Conservation (phyloP, 208 protist species). For the Tritrichomonas musculus region DNA sequence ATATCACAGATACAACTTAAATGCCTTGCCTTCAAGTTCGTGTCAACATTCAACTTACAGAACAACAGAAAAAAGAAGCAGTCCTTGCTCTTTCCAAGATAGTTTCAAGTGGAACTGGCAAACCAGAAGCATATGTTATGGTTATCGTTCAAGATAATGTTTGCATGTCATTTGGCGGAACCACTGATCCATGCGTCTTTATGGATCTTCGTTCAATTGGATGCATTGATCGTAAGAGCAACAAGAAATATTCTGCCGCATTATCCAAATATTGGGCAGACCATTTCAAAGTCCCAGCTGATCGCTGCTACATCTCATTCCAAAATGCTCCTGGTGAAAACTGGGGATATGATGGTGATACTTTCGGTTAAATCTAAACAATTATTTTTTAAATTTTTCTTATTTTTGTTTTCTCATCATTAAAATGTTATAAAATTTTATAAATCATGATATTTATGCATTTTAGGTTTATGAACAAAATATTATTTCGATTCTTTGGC, state of each 20-base stretch:
- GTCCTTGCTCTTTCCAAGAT: not conserved
- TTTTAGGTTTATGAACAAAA: too few species aligned
- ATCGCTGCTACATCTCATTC: not conserved
- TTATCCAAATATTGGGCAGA: not conserved
- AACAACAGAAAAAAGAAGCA: not conserved
- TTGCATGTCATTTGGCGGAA: not conserved
- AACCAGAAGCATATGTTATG: not conserved
- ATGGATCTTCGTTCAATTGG: not conserved
- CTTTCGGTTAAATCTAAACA: not conserved
- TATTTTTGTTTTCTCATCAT: too few species aligned
- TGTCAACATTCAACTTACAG: not conserved
- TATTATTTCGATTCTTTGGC: too few species aligned
- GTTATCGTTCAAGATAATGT: not conserved
- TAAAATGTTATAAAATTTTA: too few species aligned
- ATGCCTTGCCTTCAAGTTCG: not conserved
- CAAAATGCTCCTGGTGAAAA: not conserved
- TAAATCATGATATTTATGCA: too few species aligned
- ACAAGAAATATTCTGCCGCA: not conserved
- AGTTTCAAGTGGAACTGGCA: not conserved
- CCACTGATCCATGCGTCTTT: not conserved
- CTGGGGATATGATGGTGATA: conserved; percentile 20
- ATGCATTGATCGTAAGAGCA: not conserved
- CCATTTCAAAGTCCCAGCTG: not conserved
- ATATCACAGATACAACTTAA: not conserved
- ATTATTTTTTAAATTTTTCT: not conserved